phyloP scores from a whole-genome alignment of 352 stramenopile species.

The Phytopythium chamaehyphon region DNA sequence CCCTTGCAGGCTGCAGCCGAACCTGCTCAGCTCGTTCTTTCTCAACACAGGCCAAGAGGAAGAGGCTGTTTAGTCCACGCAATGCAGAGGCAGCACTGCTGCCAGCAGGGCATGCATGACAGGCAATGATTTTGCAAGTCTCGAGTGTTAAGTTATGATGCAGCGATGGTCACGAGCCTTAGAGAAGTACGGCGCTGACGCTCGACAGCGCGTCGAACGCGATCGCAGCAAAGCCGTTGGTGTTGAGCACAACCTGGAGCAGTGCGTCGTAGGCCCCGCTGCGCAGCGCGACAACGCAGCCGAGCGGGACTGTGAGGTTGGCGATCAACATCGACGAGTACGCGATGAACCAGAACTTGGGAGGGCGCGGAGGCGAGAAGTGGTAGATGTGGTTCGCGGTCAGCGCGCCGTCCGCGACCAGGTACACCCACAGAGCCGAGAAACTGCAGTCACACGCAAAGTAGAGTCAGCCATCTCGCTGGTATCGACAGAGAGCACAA shows the following conservation, averaged over 20 bases:
- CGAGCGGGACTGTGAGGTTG: conserved; percentile 23
- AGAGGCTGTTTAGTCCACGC: not conserved
- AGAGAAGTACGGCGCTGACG: conserved; percentile 5
- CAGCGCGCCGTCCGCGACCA: conserved; percentile 21
- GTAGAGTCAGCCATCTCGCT: not conserved
- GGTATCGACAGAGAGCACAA: not conserved
- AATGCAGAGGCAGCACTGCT: too few relatives aligned
- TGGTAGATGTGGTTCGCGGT: conserved; percentile 32
- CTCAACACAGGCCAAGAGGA: not conserved
- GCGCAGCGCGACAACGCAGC: conserved; percentile 17
- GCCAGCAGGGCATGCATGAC: too few relatives aligned
- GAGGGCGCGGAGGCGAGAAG: conserved; percentile 27
- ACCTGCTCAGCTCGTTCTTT: conserved; percentile 3
- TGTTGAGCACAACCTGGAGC: conserved; percentile 4
- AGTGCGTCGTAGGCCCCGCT: conserved; percentile 19
- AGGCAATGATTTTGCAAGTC: too few relatives aligned
- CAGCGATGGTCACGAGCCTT: not conserved
- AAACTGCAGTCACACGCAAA: conserved; percentile 8
- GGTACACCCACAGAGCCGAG: conserved; percentile 25
- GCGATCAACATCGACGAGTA: conserved; percentile 24
- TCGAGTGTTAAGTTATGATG: too few relatives aligned
- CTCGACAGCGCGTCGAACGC: conserved; percentile 1
- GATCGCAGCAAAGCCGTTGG: not conserved
- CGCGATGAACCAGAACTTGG: conserved; percentile 30
- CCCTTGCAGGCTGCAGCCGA: not conserved